Evolutionary conservation across 768 basidiomycete species (phyloP).

Genomic region (Suillus sp.): DNA sequence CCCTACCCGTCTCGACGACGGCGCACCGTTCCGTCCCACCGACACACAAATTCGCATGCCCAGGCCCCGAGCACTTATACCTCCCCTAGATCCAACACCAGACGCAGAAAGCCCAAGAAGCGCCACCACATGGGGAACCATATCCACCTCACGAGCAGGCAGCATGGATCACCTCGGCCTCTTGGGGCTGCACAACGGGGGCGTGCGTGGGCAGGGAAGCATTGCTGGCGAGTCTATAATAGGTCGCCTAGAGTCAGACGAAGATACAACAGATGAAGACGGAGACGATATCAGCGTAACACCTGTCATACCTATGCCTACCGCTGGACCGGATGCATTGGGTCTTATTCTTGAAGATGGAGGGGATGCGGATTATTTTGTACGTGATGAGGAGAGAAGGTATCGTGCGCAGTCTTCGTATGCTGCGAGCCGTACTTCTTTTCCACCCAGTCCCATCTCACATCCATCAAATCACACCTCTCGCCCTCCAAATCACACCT

Average conservation of each 20-base stretch:
- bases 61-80: constrained; percentile 2
- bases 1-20: background rate
- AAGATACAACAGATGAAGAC: constrained; percentile 20
- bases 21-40: background rate
- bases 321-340: constrained; percentile 25
- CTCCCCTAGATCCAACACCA: constrained; percentile 17
- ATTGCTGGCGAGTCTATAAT: constrained; percentile 20
- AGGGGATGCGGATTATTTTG: constrained; percentile 13
- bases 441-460: background rate
- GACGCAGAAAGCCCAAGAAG: constrained; percentile 34
- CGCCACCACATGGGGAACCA: constrained; percentile 40
- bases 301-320: constrained; percentile 23
- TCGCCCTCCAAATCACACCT: background rate
- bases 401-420: constrained; percentile 19
- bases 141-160: constrained; percentile 27
- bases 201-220: constrained; percentile 28
- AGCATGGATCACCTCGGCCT: constrained; percentile 35
- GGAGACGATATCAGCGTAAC: constrained; percentile 19
- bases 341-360: constrained; percentile 38
- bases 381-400: constrained; percentile 11
- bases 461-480: background rate
- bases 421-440: constrained; percentile 11
- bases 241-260: constrained; percentile 20
- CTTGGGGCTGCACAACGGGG: constrained; percentile 34
- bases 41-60: background rate